Percentiles rank a stretch among this genome's conserved stretches.
Evolutionary conservation across 2,329 filamentous ascomycete genomes (phyloP).

Genomic region (Aspergillus flavus): DNA sequence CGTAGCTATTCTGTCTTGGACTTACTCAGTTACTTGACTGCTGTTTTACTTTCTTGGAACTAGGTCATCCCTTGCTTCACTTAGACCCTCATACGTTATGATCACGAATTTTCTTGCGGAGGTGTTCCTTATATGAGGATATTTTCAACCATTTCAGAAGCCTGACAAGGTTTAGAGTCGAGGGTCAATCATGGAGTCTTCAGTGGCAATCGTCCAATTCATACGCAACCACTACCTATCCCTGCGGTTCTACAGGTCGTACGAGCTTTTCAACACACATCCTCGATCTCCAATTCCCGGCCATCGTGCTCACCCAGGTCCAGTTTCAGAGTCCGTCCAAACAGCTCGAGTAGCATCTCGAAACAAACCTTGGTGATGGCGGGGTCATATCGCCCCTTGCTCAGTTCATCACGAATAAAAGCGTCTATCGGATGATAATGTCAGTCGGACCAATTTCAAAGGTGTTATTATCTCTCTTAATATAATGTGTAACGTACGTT

Average conservation of each 20-base stretch:
- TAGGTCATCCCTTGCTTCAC: neutral
- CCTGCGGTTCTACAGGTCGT: neutral
- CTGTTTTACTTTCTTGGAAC: neutral
- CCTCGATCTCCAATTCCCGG: conserved; percentile 65
- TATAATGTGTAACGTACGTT: conserved; percentile 58
- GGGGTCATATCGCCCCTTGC: conserved; percentile 91
- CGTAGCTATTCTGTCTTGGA: neutral
- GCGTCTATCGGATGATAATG: conserved; percentile 59
- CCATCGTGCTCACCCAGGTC: conserved; percentile 73
- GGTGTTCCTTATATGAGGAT: neutral
- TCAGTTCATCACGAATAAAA: conserved; percentile 89
- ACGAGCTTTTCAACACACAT: conserved; percentile 63
- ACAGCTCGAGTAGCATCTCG: conserved; percentile 85
- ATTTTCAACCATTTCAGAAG: neutral
- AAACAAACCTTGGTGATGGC: conserved; percentile 86
- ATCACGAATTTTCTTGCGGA: neutral
- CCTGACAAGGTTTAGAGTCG: neutral
- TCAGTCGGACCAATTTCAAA: neutral
- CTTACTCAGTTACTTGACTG: neutral
- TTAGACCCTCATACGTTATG: neutral
- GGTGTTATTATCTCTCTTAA: neutral
- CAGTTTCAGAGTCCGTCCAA: conserved; percentile 74
- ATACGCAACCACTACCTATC: neutral
- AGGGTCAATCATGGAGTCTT: neutral
- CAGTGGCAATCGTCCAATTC: neutral